A percentile compares a stretch with the other conserved stretches of the same genome.
Conservation (phyloP, 805 yeast genomes). For the Kodamaea fukazawae region DNA sequence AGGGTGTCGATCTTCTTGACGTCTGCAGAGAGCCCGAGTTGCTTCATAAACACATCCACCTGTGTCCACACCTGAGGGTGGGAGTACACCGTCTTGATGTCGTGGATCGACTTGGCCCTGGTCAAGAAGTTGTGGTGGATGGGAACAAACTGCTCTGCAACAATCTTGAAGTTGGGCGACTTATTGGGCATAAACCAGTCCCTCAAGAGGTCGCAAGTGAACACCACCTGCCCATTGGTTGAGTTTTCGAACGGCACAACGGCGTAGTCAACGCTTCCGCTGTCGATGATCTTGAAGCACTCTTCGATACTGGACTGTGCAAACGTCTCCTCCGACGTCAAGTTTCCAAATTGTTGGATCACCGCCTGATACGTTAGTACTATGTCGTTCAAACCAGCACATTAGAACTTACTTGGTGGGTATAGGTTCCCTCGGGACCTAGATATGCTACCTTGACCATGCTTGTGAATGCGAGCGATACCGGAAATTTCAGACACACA, state of each 20-base stretch:
- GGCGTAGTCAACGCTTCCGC: conserved; percentile 54
- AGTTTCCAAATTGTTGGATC: conserved; percentile 49
- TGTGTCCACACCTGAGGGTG: conserved; percentile 99
- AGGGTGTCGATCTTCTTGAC: conserved; percentile 58
- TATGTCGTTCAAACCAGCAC: no score
- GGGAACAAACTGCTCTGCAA: conserved; percentile 78
- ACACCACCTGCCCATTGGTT: conserved; percentile 88
- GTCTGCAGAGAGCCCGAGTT: conserved; percentile 25
- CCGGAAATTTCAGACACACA: no score
- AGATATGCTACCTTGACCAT: conserved; percentile 59
- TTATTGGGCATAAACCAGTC: conserved; percentile 50
- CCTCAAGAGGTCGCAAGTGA: conserved; percentile 77
- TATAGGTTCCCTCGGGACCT: conserved; percentile 92
- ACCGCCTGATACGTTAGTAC: conserved; percentile 34
- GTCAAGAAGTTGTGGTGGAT: conserved; percentile 76
- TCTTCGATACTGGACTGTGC: conserved; percentile 48
- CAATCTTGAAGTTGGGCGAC: conserved; percentile 44
- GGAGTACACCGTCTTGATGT: conserved; percentile 64
- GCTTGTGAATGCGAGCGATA: neutral
- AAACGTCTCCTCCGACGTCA: conserved; percentile 15
- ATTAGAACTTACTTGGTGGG: conserved; percentile 64
- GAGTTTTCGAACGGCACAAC: conserved; percentile 93
- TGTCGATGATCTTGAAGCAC: conserved; percentile 58
- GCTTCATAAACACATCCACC: conserved; percentile 53
- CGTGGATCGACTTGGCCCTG: conserved; percentile 38